Conservation (phyloP, 768 basidiomycete species). For the Termitomyces sp. region DNA sequence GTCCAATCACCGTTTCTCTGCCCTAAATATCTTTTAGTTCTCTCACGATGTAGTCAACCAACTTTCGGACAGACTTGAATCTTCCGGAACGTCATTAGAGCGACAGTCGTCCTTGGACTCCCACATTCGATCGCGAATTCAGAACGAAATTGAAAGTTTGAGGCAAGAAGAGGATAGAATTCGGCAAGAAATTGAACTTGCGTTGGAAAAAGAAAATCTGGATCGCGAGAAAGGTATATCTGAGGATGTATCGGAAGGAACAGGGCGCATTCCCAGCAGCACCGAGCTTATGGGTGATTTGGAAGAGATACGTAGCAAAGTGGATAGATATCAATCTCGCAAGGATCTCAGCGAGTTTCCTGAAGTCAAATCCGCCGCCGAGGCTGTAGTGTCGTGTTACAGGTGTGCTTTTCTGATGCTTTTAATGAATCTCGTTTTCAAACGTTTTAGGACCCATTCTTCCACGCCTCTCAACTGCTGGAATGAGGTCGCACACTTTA, state of each 20-base stretch:
- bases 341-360: slow-evolving; percentile 49
- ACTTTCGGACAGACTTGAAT: slow-evolving; percentile 58
- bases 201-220: slow-evolving; percentile 84
- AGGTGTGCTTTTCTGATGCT: slow-evolving; percentile 35
- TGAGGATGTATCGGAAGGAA: slow-evolving; percentile 31
- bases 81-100: slow-evolving; percentile 54
- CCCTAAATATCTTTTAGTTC: slow-evolving; percentile 43
- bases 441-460: slow-evolving; percentile 39
- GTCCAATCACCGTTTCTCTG: background rate
- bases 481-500: slow-evolving; percentile 68
- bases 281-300: slow-evolving; percentile 65
- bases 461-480: slow-evolving; percentile 66
- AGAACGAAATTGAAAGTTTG: slow-evolving; percentile 59
- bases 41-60: slow-evolving; percentile 79
- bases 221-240: slow-evolving; percentile 62
- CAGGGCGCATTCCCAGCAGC: slow-evolving; percentile 49
- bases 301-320: slow-evolving; percentile 65
- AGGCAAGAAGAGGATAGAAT: slow-evolving; percentile 67
- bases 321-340: slow-evolving; percentile 62
- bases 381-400: slow-evolving; percentile 72
- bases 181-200: slow-evolving; percentile 65
- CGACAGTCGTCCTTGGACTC: slow-evolving; percentile 72
- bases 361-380: slow-evolving; percentile 48
- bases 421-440: background rate
- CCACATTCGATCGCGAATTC: slow-evolving; percentile 67